Evolutionary conservation across 2,329 filamentous ascomycete genomes (phyloP).

Genomic region (Periconia digitata): DNA sequence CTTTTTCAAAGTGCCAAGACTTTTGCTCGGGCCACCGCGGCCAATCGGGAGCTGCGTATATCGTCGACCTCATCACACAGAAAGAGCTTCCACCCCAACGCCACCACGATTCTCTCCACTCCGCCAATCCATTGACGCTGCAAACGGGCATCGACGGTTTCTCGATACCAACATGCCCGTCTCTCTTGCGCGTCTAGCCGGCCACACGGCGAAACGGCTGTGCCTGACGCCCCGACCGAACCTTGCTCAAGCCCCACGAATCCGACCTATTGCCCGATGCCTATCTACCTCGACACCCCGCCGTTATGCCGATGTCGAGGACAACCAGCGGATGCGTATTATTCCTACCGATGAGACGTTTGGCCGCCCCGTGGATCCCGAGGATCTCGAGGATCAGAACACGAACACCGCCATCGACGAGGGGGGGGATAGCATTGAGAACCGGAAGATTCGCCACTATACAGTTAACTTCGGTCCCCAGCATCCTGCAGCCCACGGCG

Average conservation of each 20-base stretch:
- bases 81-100: slow-evolving; percentile 34
- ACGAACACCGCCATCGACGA: slow-evolving; percentile 50
- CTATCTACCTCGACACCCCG: slow-evolving; percentile 68
- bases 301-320: slow-evolving; percentile 61
- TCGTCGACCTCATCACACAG: slow-evolving; percentile 30
- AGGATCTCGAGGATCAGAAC: slow-evolving; percentile 44
- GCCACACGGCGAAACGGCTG: slow-evolving; percentile 69
- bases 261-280: slow-evolving; percentile 56
- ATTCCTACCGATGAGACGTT: slow-evolving; percentile 69
- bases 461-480: slow-evolving; percentile 99
- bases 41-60: slow-evolving; percentile 31
- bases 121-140: slow-evolving; percentile 39
- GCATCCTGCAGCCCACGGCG: slow-evolving; percentile 97
- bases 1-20: slow-evolving; percentile 34
- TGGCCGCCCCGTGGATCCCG: slow-evolving; percentile 48
- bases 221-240: slow-evolving; percentile 58
- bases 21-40: slow-evolving; percentile 12
- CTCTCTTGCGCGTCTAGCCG: slow-evolving; percentile 71
- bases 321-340: slow-evolving; percentile 58
- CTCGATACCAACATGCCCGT: slow-evolving; percentile 62
- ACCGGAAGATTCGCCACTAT: slow-evolving; percentile 95
- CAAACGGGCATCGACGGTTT: slow-evolving; percentile 31
- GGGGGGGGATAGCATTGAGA: slow-evolving; percentile 47
- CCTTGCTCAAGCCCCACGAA: slow-evolving; percentile 39
- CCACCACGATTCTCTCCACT: slow-evolving; percentile 34